phyloP scores from a whole-genome alignment of 2,329 filamentous ascomycete species.

The Cladophialophora carrionii region DNA sequence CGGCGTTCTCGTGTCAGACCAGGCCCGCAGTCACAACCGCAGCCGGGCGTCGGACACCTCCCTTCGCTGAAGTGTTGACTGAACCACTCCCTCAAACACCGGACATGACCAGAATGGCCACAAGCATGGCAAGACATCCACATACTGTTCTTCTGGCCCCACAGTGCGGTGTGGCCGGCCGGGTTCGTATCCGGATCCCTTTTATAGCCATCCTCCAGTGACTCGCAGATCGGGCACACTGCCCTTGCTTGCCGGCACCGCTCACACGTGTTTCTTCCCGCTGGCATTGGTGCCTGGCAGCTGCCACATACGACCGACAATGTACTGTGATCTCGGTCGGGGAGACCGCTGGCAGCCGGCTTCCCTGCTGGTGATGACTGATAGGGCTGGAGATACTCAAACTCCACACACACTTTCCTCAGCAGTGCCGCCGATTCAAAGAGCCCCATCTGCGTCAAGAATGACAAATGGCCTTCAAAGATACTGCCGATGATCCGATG shows the following conservation, averaged over 20 bases:
- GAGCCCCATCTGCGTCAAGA: constrained; percentile 50
- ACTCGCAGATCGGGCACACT: constrained; percentile 59
- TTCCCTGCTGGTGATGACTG: constrained; percentile 11
- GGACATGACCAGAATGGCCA: constrained; percentile 62
- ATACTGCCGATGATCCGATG: constrained; percentile 51
- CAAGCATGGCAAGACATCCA: constrained; percentile 64
- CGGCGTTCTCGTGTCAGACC: constrained; percentile 52
- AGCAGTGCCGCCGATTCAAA: constrained; percentile 54
- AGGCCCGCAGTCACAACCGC: constrained; percentile 62
- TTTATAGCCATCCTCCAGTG: constrained; percentile 10
- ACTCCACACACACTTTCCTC: constrained; percentile 53
- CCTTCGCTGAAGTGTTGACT: constrained; percentile 55
- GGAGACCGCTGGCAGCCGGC: constrained; percentile 23
- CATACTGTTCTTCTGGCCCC: constrained; percentile 40
- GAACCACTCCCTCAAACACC: constrained; percentile 62
- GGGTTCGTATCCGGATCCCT: background rate
- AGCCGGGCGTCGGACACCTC: constrained; percentile 62
- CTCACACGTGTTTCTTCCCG: constrained; percentile 30
- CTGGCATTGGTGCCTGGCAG: constrained; percentile 31
- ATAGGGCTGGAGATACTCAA: constrained; percentile 29
- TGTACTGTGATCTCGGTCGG: constrained; percentile 22
- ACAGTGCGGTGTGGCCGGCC: background rate
- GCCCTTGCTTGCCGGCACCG: constrained; percentile 29
- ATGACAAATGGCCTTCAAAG: constrained; percentile 61
- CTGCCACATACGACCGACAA: constrained; percentile 28